Base-by-base conservation (phyloP, 805 yeast species). In the Starmerella riodocensis region DNA sequence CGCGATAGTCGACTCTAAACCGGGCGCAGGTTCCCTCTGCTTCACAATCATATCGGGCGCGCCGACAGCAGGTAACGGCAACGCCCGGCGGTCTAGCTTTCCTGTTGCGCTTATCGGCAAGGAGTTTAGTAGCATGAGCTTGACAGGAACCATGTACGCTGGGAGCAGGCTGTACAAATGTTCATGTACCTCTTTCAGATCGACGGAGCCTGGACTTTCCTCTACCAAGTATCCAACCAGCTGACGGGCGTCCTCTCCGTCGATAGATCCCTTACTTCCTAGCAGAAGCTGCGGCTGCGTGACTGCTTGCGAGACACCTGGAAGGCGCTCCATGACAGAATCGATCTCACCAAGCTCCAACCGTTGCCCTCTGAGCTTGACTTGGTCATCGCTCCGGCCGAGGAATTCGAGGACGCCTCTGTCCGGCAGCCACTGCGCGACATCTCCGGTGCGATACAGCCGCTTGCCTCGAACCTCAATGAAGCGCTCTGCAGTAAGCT, bases 81-180 rank as follows among this genome's bases (percentile, higher is more conserved):
- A 66, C 54, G 86, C 86, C 29, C 95, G 96, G 63, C 88, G 88
- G 63, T 91, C 97, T 41, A 88, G 83, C 61, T 88, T 88, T 52
- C 98, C 98, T 57, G 88, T 91, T 43, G 97, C 96, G 61, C 86
- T 88, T 59, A 88, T 67, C 21, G 97, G 98, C 55, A 88, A 63
- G 52, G 75, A 76, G 21, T 70, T 67, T 64, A 91, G 66, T 11
- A 94, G 94, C 39, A 91, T 85, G 53, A 91, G 75, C 29, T 86
- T 68, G 0, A 94, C 70, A 34, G 98, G 98, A 32, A 88, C 79
- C 22, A 97, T 94, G 58, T 91, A 88, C 12, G 79, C 69, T 0
- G 98, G 96, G 19, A 44, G 22, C 3, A 4, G 6, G 4, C 9
- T 13, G 2, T 34, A 11, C 5, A 44, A 32, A 16, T 16, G 17